Conservation (phyloP, 2,329 filamentous ascomycete genomes). For the Sclerotinia sclerotiorum region DNA sequence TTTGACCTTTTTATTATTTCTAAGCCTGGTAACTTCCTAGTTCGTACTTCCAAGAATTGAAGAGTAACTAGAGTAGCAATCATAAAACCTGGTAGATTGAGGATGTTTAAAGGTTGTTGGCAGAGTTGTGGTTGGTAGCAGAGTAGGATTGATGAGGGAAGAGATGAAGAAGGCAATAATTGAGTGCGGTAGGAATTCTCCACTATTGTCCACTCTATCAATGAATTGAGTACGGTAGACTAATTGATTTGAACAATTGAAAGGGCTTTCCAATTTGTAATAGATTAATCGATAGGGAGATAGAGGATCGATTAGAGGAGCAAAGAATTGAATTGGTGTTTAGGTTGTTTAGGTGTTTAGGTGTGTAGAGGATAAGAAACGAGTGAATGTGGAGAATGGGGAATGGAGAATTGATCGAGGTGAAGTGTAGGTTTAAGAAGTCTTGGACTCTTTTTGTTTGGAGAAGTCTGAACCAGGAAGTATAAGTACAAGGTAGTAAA, state of each 20-base stretch:
- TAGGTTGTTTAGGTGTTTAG: neutral
- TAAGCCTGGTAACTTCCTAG: neutral
- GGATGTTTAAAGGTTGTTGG: neutral
- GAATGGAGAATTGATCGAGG: neutral
- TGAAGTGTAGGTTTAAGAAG: neutral
- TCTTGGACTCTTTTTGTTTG: neutral
- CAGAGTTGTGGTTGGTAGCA: neutral
- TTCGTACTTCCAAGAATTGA: neutral
- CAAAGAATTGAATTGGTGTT: neutral
- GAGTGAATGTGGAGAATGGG: conserved; percentile 18
- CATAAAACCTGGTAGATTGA: conserved; percentile 12
- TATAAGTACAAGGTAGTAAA: neutral
- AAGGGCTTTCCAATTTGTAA: neutral
- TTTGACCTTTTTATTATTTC: conserved; percentile 5
- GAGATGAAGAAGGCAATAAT: neutral
- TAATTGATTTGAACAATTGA: neutral
- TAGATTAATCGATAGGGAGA: neutral
- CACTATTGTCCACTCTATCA: neutral
- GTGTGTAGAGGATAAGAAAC: neutral
- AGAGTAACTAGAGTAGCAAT: neutral
- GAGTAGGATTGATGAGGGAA: neutral
- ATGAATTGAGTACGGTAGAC: neutral
- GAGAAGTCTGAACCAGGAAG: neutral
- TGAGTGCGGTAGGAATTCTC: neutral
- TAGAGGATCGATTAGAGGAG: neutral